phyloP scores from a whole-genome alignment of 257 asterid genomes.

The Przewalskia tangutica region DNA sequence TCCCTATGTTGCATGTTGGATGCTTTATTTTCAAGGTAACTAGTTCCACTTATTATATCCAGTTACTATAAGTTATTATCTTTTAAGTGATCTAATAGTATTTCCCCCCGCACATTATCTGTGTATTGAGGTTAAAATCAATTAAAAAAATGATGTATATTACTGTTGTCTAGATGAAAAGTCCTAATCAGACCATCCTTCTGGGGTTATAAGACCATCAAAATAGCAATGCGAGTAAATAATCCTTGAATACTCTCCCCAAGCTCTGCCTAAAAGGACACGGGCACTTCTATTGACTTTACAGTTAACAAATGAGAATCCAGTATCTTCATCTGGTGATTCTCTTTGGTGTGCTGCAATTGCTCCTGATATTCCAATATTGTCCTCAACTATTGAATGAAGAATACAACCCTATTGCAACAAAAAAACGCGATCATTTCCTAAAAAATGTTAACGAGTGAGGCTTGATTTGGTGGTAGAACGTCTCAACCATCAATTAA shows the following conservation, averaged over 20 bases:
- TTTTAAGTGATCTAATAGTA: no score
- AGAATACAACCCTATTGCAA: conserved; percentile 42
- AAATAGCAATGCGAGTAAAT: conserved; percentile 37
- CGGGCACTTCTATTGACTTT: conserved; percentile 37
- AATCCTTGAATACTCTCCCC: conserved; percentile 57
- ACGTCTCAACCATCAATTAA: not conserved
- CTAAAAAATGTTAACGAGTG: not conserved
- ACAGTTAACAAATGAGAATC: conserved; percentile 22
- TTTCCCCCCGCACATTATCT: no score
- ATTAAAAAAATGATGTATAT: not conserved
- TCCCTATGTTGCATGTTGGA: no score
- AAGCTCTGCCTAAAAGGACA: conserved; percentile 62
- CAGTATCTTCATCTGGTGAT: conserved; percentile 41
- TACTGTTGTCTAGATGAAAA: not conserved
- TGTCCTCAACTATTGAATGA: conserved; percentile 27
- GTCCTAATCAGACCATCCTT: conserved; percentile 70
- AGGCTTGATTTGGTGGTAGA: not conserved
- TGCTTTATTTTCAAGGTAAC: no score
- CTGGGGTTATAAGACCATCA: conserved; percentile 24
- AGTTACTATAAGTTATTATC: no score
- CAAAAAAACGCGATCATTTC: not conserved
- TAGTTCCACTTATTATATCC: no score
- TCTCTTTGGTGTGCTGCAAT: conserved; percentile 70
- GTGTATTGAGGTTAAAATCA: no score
- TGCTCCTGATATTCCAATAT: conserved; percentile 27